Conservation (phyloP, 1,284 basidiomycete genomes). For the Caloboletus inedulis region DNA sequence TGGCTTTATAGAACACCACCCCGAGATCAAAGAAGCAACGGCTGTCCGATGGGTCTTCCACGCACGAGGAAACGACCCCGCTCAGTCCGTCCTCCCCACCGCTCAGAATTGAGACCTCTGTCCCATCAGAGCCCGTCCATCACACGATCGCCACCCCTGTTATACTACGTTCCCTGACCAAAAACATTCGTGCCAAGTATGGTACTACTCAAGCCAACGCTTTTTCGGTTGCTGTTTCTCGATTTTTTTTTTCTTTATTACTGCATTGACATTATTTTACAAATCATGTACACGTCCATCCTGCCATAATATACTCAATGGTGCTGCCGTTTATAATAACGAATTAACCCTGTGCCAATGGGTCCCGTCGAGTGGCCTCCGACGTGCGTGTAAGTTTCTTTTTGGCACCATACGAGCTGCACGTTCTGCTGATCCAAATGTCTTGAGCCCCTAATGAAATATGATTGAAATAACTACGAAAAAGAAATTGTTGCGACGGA, state of each 20-base stretch:
- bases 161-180: constrained; percentile 67
- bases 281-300: constrained; percentile 7
- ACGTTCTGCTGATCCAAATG: no score
- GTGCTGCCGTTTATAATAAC: constrained; percentile 21
- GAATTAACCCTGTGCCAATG: background rate
- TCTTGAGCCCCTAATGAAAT: no score
- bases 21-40: constrained; percentile 42
- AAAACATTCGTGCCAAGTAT: constrained; percentile 57
- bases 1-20: constrained; percentile 20
- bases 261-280: background rate
- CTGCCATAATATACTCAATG: no score
- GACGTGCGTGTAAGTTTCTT: constrained; percentile 1
- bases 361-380: background rate
- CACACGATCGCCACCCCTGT: constrained; percentile 51
- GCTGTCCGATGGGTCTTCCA: constrained; percentile 34
- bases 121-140: constrained; percentile 26
- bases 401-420: no score
- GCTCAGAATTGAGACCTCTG: constrained; percentile 37
- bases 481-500: no score
- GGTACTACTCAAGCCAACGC: constrained; percentile 5
- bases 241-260: constrained; percentile 7
- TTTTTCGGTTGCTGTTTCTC: constrained; percentile 9
- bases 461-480: no score
- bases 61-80: constrained; percentile 26
- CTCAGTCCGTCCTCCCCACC: constrained; percentile 35